Percentiles rank a stretch among this genome's conserved stretches.
Conservation (phyloP, 768 basidiomycete genomes). For the Hysterangium stoloniferum region DNA sequence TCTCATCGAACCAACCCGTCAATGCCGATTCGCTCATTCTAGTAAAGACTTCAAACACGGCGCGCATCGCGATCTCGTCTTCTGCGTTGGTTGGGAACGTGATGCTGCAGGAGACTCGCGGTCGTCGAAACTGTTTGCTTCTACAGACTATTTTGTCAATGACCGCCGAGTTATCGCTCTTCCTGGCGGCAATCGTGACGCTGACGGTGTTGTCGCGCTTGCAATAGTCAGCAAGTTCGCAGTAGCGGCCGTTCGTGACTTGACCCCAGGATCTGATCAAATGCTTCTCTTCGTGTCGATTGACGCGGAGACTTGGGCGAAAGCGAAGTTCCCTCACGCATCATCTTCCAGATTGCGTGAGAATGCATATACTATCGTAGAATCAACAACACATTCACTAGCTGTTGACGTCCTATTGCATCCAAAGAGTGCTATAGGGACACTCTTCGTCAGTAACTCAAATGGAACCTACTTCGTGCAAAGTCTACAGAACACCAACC, state of each 20-base stretch:
- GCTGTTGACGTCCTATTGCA: slow-evolving; percentile 86
- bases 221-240: slow-evolving; percentile 91
- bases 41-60: slow-evolving; percentile 75
- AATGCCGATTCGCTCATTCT: slow-evolving; percentile 88
- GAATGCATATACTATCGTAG: slow-evolving; percentile 94
- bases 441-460: slow-evolving; percentile 91
- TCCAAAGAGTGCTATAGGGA: slow-evolving; percentile 56
- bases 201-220: slow-evolving; percentile 85
- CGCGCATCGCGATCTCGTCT: slow-evolving; percentile 68
- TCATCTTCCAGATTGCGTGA: slow-evolving; percentile 70
- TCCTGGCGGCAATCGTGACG: slow-evolving; percentile 71
- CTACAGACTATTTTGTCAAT: slow-evolving; percentile 72
- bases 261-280: slow-evolving; percentile 49
- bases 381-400: slow-evolving; percentile 87
- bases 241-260: slow-evolving; percentile 80
- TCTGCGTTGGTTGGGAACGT: slow-evolving; percentile 83
- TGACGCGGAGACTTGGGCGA: slow-evolving; percentile 78
- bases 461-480: slow-evolving; percentile 95
- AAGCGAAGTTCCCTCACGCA: slow-evolving; percentile 89
- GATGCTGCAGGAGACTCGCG: slow-evolving; percentile 33
- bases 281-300: slow-evolving; percentile 83
- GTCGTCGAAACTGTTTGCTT: slow-evolving; percentile 71
- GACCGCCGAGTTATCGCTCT: slow-evolving; percentile 71
- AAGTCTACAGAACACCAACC: slow-evolving; percentile 85
- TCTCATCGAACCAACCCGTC: slow-evolving; percentile 62